phyloP scores from a whole-genome alignment of 192 early-diverging fungal genomes.

The Podila epigama region DNA sequence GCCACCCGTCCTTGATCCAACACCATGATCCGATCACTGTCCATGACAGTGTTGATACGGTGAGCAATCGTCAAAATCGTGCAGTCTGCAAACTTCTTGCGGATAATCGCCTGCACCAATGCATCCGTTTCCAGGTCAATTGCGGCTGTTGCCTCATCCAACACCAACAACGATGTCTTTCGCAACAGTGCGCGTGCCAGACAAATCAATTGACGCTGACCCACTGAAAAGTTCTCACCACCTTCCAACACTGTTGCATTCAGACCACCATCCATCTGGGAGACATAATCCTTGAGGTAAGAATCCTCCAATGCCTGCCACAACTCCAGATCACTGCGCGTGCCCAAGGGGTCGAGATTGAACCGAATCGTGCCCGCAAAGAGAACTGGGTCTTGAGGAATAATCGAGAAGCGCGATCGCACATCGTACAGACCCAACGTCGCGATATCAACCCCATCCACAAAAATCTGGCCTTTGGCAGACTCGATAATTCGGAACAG shows the following conservation, averaged over 20 bases:
- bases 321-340: constrained; percentile 59
- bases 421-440: constrained; percentile 65
- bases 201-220: constrained; percentile 77
- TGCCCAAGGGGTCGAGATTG: constrained; percentile 65
- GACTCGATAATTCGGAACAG: constrained; percentile 62
- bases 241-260: constrained; percentile 77
- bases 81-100: constrained; percentile 70
- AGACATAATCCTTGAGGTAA: constrained; percentile 72
- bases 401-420: constrained; percentile 73
- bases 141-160: constrained; percentile 60
- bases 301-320: constrained; percentile 76
- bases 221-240: constrained; percentile 87
- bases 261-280: constrained; percentile 68
- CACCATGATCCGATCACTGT: constrained; percentile 86
- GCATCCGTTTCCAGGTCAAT: constrained; percentile 89
- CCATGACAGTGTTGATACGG: constrained; percentile 82
- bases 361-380: constrained; percentile 67
- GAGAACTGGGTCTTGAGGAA: constrained; percentile 82
- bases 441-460: constrained; percentile 51
- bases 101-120: constrained; percentile 88
- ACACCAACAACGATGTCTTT: constrained; percentile 54
- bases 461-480: constrained; percentile 60
- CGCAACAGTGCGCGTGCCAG: constrained; percentile 77
- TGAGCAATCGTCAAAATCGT: constrained; percentile 94
- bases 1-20: constrained; percentile 64